A percentile compares a stretch with the other conserved stretches of the same genome.
Evolutionary conservation across 352 stramenopile genomes (phyloP).

Genomic region (Phytophthora syringae): DNA sequence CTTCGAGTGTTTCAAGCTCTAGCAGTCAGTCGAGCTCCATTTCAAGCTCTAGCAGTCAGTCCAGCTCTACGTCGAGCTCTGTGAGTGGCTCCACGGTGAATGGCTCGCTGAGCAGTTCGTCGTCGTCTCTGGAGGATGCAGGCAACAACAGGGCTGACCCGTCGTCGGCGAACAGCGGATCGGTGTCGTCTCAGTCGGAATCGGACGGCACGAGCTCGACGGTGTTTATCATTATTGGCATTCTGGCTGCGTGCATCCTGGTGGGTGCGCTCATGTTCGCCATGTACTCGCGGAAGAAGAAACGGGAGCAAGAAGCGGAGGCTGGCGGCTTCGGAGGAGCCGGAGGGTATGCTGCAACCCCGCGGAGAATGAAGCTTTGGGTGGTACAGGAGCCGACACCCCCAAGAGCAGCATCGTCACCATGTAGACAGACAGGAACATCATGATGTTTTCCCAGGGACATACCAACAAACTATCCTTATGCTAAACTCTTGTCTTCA

Average conservation of each 20-base stretch:
- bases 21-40: conserved; percentile 12
- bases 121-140: conserved; percentile 21
- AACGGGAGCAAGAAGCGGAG: conserved; percentile 60
- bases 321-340: conserved; percentile 53
- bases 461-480: conserved; percentile 41
- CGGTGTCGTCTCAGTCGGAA: conserved; percentile 32
- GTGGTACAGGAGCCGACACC: conserved; percentile 49
- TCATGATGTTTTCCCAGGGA: conserved; percentile 21
- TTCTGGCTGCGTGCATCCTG: conserved; percentile 69
- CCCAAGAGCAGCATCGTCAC: conserved; percentile 82
- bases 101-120: conserved; percentile 21
- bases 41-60: background rate
- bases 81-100: conserved; percentile 14
- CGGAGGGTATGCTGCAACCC: conserved; percentile 27
- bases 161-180: conserved; percentile 25
- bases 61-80: conserved; percentile 14
- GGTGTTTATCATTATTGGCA: conserved; percentile 71
- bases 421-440: conserved; percentile 58
- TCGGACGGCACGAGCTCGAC: conserved; percentile 51
- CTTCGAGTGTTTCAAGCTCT: conserved; percentile 19
- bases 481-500: conserved; percentile 27
- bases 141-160: conserved; percentile 23
- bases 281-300: conserved; percentile 78
- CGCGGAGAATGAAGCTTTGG: conserved; percentile 27
- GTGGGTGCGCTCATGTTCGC: conserved; percentile 74